These are phyloP conservation scores for Eimeria sp. DNA, from an alignment of 169 alveolate species.

Conservation along the genomic window DNA sequence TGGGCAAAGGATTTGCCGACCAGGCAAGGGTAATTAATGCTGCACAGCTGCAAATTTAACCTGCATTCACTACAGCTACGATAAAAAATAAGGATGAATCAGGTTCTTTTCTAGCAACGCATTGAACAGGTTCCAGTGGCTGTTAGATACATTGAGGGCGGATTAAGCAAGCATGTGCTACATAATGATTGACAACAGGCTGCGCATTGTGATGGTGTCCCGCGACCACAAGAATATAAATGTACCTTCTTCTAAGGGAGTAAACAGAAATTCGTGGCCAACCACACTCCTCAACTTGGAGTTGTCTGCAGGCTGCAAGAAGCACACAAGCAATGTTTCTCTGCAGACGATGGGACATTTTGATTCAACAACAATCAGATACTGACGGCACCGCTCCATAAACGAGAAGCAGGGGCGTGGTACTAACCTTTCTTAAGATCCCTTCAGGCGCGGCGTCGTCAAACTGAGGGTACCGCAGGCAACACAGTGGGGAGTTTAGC, in stretches of 20 bases:
- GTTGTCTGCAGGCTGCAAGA: constrained; percentile 68
- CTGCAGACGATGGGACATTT: not conserved
- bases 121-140: not conserved
- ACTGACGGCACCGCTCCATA: not conserved
- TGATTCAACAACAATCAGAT: not conserved
- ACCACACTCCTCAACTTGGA: constrained; percentile 23
- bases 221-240: not conserved
- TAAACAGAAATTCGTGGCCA: constrained; percentile 55
- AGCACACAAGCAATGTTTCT: not conserved
- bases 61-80: not conserved
- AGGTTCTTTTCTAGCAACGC: not conserved
- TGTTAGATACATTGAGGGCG: not conserved
- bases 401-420: not conserved
- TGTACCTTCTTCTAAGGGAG: constrained; percentile 56
- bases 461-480: constrained; percentile 40
- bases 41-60: not conserved
- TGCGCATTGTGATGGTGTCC: not conserved
- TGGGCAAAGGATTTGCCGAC: not conserved
- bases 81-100: not conserved
- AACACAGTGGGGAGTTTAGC: not conserved
- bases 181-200: not conserved
- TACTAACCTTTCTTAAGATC: constrained; percentile 44
- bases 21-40: not conserved
- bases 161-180: not conserved
- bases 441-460: constrained; percentile 53